Conservation (phyloP, 1,284 basidiomycete species). For the Microbotryum saponariae region DNA sequence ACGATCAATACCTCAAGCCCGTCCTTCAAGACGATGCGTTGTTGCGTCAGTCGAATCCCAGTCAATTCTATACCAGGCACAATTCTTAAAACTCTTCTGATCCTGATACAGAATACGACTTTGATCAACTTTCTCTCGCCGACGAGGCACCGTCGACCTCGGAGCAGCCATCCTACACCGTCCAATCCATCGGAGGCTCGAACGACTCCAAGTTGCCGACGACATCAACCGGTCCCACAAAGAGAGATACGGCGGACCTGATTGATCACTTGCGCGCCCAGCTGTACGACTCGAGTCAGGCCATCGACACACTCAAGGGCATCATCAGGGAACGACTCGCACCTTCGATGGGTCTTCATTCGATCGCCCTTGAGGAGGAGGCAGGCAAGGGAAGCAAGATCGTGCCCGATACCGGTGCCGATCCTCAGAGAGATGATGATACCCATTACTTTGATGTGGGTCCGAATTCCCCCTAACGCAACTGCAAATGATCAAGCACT, state of each 20-base stretch:
- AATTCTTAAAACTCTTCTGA: no score
- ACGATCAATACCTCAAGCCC: slow-evolving; percentile 71
- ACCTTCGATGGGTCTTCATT: slow-evolving; percentile 15
- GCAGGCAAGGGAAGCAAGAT: neutral
- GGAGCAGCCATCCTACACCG: no score
- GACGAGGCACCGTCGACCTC: slow-evolving; percentile 1
- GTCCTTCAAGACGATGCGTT: slow-evolving; percentile 73
- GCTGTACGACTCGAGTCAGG: slow-evolving; percentile 25
- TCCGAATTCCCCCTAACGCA: no score
- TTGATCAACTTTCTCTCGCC: slow-evolving; percentile 46
- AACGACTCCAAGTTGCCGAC: neutral
- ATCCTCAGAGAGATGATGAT: slow-evolving; percentile 62
- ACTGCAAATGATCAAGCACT: neutral
- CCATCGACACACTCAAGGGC: slow-evolving; percentile 22
- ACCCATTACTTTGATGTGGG: slow-evolving; percentile 74
- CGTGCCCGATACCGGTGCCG: slow-evolving; percentile 9
- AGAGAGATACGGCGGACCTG: slow-evolving; percentile 5
- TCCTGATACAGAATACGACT: slow-evolving; percentile 48
- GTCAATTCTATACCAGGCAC: neutral
- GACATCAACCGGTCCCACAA: no score
- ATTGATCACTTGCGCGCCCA: slow-evolving; percentile 25
- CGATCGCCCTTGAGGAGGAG: neutral
- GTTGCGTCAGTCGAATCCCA: slow-evolving; percentile 56
- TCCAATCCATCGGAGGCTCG: neutral
- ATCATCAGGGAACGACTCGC: slow-evolving; percentile 27